Evolutionary conservation across 352 stramenopile genomes (phyloP), one percentile per base, ranked within the genome.

Genomic region (Peronospora belbahrii): DNA sequence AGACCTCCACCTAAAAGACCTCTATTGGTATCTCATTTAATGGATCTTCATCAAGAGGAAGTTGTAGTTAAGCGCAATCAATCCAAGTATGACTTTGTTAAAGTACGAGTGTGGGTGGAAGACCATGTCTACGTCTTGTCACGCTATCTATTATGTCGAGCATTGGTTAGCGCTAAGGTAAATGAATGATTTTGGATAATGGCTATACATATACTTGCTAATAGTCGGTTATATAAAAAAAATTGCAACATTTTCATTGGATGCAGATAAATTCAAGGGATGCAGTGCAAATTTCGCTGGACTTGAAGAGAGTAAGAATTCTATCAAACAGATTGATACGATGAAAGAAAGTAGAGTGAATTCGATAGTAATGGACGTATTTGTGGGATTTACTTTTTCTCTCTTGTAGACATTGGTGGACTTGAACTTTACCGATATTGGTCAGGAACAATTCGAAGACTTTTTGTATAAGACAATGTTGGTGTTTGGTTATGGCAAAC

Each of bases 391-490:
- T n/a, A n/a, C 30, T 15, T 51, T 35, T 17, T 65, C 15, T 6
- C 47, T 31, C 10, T 19, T 33, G 27, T 37, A 94, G 82, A 94
- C 82, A 33, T 65, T 94, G 9, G 82, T 94, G 42, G 82, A 94
- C 39, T 58, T 94, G 18, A 83, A 81, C 14, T 58, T 94, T 30
- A 88, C 73, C 8, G 79, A 94, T 48, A 94, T 94, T 35, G 63
- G 84, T 15, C 82, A 93, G 75, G 82, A 94, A 42, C 79, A 91
- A 70, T 94, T 94, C 47, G 82, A 94, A 48, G 81, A 94, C 43
- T 94, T 94, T 56, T 50, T 94, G 45, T 94, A 94, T 67, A 94
- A 94, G 61, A 94, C 82, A 6, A 88, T 94, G 77, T 65, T 87
- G 32, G 79, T 90, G 7, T 94, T 91, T 34, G 79, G 79, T n/a